Evolutionary conservation across 2,329 filamentous ascomycete genomes (phyloP), one percentile per base, ranked within the genome.

Genomic region (Parascedosporium putredinis): DNA sequence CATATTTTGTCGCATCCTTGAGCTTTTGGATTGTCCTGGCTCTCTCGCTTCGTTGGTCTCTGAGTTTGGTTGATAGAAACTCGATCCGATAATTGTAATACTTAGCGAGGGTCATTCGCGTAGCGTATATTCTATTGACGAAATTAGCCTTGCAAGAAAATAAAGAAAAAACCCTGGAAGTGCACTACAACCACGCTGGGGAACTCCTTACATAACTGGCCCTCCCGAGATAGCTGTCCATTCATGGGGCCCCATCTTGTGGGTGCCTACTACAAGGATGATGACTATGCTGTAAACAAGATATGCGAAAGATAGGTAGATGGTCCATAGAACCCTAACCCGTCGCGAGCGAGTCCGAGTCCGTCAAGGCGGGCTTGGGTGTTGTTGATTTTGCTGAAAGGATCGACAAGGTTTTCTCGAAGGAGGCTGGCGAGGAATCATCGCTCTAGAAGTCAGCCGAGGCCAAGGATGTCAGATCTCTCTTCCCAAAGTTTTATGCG

Each of bases 1-100:
- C 88, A 69, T 96, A 98, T 65, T 87, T 95, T 29, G 93, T 98
- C 23, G 90, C 90, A 52, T 85, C 83, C 68, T 98, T 98, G 55
- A 98, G 79, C 67, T 90, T 90, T 63, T 95, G 85, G 56, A 98
- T 97, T 2, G 90, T 95, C 58, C 81, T 81, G 52, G 86, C 81
- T 49, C 91, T 82, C 65, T 96, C 86, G 49, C 81, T 79, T 59
- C 90, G 81, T 31, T 90, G 76, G 18, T 78, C 78, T 58, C 91
- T 84, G 25, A 97, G 74, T 36, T 84, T 77, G 34, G 73, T 66
- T 56, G 84, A 79, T 9, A 86, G 75, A 14, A 74, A 79, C 20
- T 84, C 78, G 58, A 93, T 84, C 53, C 88, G 86, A 63, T 86
- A 94, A 58, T 84, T 85, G 69, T 88, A 98, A 66, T 86, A 86